phyloP scores from a whole-genome alignment of 257 asterid genomes.

The Plantago elongata region DNA sequence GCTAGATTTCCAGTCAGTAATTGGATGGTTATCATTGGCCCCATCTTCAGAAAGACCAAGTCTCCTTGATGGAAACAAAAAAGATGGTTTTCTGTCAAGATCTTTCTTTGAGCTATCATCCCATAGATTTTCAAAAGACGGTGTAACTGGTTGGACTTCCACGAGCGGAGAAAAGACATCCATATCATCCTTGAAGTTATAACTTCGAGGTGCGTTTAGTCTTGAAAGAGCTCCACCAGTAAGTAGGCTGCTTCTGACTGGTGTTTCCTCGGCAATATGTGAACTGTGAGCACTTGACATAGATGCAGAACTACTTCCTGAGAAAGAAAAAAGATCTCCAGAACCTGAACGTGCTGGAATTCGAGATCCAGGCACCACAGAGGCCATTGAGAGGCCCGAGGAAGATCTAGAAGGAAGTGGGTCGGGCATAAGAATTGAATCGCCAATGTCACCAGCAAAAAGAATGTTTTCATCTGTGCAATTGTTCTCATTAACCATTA shows the following conservation, averaged over 20 bases:
- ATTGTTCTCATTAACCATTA: slow-evolving; percentile 54
- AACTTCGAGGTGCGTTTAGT: slow-evolving; percentile 73
- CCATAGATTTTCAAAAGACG: slow-evolving; percentile 80
- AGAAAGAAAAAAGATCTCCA: slow-evolving; percentile 52
- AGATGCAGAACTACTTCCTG: slow-evolving; percentile 41
- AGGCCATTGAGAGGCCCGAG: slow-evolving; percentile 48
- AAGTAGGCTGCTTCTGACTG: slow-evolving; percentile 58
- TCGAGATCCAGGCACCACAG: slow-evolving; percentile 56
- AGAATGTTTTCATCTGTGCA: slow-evolving; percentile 74
- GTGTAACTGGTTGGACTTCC: slow-evolving; percentile 91
- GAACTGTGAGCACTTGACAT: slow-evolving; percentile 38
- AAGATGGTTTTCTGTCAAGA: slow-evolving; percentile 50
- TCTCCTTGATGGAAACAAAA: slow-evolving; percentile 60
- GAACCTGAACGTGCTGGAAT: slow-evolving; percentile 56
- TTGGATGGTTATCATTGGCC: slow-evolving; percentile 49
- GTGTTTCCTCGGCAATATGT: slow-evolving; percentile 60
- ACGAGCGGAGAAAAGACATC: slow-evolving; percentile 95
- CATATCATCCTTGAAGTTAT: slow-evolving; percentile 94
- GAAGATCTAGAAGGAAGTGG: slow-evolving; percentile 87
- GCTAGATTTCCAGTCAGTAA: slow-evolving; percentile 68
- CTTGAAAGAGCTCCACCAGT: slow-evolving; percentile 62
- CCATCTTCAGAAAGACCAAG: slow-evolving; percentile 66
- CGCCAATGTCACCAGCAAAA: slow-evolving; percentile 81
- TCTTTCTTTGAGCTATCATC: slow-evolving; percentile 60
- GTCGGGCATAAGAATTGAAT: slow-evolving; percentile 90